These are phyloP conservation scores for Taiozyma sp. DNA, from an alignment of 1,139 yeast species.

Conservation along the genomic window DNA sequence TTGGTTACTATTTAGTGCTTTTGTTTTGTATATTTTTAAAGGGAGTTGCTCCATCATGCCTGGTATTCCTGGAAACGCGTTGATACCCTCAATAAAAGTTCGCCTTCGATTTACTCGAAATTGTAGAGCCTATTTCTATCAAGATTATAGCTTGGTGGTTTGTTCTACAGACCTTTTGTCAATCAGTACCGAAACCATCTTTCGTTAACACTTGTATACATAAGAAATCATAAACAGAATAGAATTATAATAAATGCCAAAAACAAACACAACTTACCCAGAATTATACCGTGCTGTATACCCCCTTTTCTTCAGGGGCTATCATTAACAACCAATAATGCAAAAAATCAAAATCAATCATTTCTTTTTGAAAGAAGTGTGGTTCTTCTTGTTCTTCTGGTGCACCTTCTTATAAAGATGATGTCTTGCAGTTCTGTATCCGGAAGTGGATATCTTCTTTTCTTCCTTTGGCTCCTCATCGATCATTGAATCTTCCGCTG, in stretches of 20 bases:
- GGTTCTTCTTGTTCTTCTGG: constrained; percentile 41
- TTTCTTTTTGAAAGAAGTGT: constrained; percentile 21
- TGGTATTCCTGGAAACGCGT: not conserved
- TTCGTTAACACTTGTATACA: not conserved
- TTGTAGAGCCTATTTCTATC: too few species aligned
- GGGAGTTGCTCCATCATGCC: not conserved
- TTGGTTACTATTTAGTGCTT: not conserved
- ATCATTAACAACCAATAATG: not conserved
- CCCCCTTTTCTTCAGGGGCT: not conserved
- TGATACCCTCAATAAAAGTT: not conserved
- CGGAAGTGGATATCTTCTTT: constrained; percentile 61
- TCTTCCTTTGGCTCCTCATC: constrained; percentile 26
- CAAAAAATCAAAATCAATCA: not conserved
- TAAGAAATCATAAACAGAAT: not conserved
- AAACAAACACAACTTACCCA: constrained; percentile 1
- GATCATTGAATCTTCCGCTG: constrained; percentile 29
- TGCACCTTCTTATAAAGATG: constrained; percentile 59
- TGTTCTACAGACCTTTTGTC: too few species aligned
- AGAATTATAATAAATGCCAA: not conserved
- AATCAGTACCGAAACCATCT: too few species aligned
- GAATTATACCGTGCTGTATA: not conserved
- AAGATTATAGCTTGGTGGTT: too few species aligned
- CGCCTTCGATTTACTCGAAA: too few species aligned
- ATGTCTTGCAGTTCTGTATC: constrained; percentile 80
- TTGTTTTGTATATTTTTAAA: not conserved